Evolutionary conservation across 495 filamentous ascomycete species (phyloP).

Genomic region (Podospora anserina): DNA sequence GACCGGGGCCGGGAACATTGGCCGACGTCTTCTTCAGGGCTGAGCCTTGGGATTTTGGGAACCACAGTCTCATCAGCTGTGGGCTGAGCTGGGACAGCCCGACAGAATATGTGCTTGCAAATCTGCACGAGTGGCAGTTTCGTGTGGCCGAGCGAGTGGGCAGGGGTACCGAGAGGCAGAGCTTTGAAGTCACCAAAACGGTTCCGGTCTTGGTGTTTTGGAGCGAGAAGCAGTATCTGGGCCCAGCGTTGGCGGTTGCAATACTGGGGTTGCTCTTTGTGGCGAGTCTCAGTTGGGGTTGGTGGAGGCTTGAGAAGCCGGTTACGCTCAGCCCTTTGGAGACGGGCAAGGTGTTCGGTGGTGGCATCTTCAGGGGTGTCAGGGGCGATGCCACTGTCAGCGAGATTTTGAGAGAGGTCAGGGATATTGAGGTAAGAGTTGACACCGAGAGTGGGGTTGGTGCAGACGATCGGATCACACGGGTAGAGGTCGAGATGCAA

Average conservation of each 20-base stretch:
- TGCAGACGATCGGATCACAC: neutral
- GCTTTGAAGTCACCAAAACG: neutral
- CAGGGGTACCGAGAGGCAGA: neutral
- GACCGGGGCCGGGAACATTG: neutral
- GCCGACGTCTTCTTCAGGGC: conserved; percentile 2
- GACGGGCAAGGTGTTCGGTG: conserved; percentile 1
- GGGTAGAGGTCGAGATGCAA: neutral
- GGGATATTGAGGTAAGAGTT: neutral
- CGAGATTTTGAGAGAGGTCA: neutral
- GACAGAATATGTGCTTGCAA: neutral
- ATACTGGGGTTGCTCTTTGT: neutral
- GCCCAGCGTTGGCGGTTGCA: neutral
- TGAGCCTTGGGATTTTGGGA: conserved; percentile 1
- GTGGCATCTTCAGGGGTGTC: neutral
- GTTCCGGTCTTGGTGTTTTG: conserved; percentile 1
- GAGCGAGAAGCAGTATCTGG: neutral
- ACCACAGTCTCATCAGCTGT: neutral
- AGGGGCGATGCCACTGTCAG: neutral
- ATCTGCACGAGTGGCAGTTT: conserved; percentile 6
- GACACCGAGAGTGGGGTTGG: neutral
- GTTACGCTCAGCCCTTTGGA: conserved; percentile 7
- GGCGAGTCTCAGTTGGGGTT: neutral
- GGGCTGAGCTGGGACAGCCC: neutral
- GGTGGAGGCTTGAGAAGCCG: conserved; percentile 2
- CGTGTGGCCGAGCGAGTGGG: neutral